Percentiles rank a stretch among this genome's conserved stretches.
phyloP scores from a whole-genome alignment of 352 stramenopile genomes.

The Globisporangium lucens region DNA sequence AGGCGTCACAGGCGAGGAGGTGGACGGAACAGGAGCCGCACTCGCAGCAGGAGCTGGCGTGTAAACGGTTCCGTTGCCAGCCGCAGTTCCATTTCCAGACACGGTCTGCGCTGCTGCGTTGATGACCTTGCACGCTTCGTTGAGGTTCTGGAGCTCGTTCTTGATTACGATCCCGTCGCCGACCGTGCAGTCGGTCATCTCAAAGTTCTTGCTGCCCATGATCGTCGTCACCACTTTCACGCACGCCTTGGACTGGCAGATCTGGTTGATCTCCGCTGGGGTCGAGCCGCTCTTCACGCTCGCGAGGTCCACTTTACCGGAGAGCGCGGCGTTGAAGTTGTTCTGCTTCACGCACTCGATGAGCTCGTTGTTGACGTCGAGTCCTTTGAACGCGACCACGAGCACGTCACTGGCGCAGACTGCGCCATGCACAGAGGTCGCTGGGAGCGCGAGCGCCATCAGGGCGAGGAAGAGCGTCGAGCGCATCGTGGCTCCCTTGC shows the following conservation, averaged over 20 bases:
- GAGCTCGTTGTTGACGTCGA: slow-evolving; percentile 47
- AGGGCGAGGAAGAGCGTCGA: slow-evolving; percentile 10
- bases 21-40: slow-evolving; percentile 1
- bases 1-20: slow-evolving; percentile 4
- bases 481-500: slow-evolving; percentile 1
- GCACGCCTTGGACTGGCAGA: slow-evolving; percentile 41
- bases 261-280: slow-evolving; percentile 33
- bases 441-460: slow-evolving; percentile 21
- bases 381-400: slow-evolving; percentile 41
- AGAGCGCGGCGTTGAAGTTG: slow-evolving; percentile 47
- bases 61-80: slow-evolving; percentile 12
- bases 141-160: slow-evolving; percentile 42
- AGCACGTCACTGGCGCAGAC: slow-evolving; percentile 41
- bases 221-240: slow-evolving; percentile 42
- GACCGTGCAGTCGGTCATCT: slow-evolving; percentile 53
- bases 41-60: slow-evolving; percentile 10
- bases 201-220: slow-evolving; percentile 45
- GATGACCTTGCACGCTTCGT: slow-evolving; percentile 37
- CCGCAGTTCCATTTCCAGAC: neutral
- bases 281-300: slow-evolving; percentile 30
- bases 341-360: slow-evolving; percentile 48
- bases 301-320: slow-evolving; percentile 41
- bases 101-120: neutral
- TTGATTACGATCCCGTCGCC: slow-evolving; percentile 46
- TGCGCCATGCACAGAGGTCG: slow-evolving; percentile 24